Evolutionary conservation across 768 basidiomycete species (phyloP).

Genomic region (Pleurotus pulmonarius): DNA sequence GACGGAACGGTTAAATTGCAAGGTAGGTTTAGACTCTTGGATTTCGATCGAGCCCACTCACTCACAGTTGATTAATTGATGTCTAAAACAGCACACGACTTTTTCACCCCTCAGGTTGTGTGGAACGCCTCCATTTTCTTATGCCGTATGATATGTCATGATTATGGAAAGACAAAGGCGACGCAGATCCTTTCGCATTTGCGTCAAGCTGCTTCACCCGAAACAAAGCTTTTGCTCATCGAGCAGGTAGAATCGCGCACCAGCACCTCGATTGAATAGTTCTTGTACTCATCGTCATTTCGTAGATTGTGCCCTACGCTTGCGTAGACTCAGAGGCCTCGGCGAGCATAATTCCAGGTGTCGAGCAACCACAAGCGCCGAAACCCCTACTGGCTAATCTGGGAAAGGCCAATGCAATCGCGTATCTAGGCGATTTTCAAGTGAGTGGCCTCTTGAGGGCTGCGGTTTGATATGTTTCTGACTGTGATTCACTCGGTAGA

Average conservation of each 20-base stretch:
- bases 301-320: constrained; percentile 14
- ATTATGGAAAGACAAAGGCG: constrained; percentile 21
- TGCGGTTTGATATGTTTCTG: background rate
- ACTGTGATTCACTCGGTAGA: constrained; percentile 13
- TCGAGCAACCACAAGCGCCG: constrained; percentile 12
- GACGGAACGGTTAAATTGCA: constrained; percentile 23
- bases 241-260: constrained; percentile 12
- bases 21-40: constrained; percentile 10
- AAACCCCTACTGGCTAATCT: constrained; percentile 22
- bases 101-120: constrained; percentile 26
- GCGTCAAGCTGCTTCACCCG: constrained; percentile 17
- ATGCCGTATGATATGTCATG: constrained; percentile 27
- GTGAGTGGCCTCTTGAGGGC: constrained; percentile 8
- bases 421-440: constrained; percentile 21
- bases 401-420: constrained; percentile 16
- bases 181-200: constrained; percentile 22
- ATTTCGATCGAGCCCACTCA: background rate
- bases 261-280: background rate
- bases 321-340: constrained; percentile 9
- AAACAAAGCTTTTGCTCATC: constrained; percentile 21
- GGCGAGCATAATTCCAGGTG: background rate
- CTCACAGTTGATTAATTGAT: background rate
- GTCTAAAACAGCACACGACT: constrained; percentile 20
- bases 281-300: background rate
- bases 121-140: constrained; percentile 22